Percentiles rank a stretch among this genome's conserved stretches.
phyloP scores from a whole-genome alignment of 2,329 filamentous ascomycete genomes.

The Exophiala xenobiotica region DNA sequence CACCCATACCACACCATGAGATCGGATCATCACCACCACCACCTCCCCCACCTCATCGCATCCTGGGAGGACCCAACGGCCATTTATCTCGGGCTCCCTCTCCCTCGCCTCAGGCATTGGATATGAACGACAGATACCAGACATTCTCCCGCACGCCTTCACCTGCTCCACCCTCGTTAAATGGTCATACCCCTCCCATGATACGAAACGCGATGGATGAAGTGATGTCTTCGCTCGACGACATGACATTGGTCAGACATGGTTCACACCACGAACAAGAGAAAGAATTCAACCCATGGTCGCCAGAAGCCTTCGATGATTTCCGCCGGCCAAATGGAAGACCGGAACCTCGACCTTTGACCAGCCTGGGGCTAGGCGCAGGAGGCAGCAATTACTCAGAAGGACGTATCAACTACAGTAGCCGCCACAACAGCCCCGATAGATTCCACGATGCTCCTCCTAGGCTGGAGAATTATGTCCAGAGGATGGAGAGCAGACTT shows the following conservation, averaged over 20 bases:
- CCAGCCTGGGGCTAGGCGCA: conserved; percentile 68
- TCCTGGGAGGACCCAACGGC: conserved; percentile 48
- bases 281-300: conserved; percentile 73
- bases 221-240: conserved; percentile 91
- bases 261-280: conserved; percentile 50
- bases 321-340: conserved; percentile 37
- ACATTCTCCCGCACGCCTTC: conserved; percentile 59
- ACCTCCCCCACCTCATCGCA: conserved; percentile 74
- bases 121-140: conserved; percentile 44
- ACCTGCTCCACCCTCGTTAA: conserved; percentile 65
- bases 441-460: conserved; percentile 60
- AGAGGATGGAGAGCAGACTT: conserved; percentile 84
- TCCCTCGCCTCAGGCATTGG: conserved; percentile 37
- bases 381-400: conserved; percentile 47
- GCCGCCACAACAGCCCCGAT: conserved; percentile 49
- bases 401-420: conserved; percentile 60
- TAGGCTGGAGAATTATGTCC: conserved; percentile 80
- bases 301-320: conserved; percentile 78
- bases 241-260: conserved; percentile 67
- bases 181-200: conserved; percentile 81
- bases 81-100: conserved; percentile 46
- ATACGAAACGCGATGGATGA: conserved; percentile 95
- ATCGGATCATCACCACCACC: conserved; percentile 75
- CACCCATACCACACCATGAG: conserved; percentile 37
- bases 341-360: conserved; percentile 60